A percentile compares a stretch with the other conserved stretches of the same genome.
These are phyloP conservation scores for Olyra latifolia DNA, from an alignment of 176 grass and related monocot genomes.

Conservation along the genomic window DNA sequence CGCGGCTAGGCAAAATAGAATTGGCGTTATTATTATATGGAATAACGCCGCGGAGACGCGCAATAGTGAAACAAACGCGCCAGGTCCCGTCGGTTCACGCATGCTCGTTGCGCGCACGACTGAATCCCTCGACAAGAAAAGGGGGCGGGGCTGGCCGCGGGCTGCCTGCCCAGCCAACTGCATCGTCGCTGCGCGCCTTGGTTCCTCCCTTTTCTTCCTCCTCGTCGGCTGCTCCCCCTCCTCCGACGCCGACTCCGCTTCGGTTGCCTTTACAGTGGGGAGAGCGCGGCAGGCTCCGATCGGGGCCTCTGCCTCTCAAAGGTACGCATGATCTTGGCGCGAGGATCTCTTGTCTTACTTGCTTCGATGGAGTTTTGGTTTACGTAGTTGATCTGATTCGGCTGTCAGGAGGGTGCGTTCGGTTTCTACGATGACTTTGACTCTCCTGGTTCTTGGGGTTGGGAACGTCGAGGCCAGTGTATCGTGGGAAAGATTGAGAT, in stretches of 20 bases:
- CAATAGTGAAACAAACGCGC: conserved; percentile 17
- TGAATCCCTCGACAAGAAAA: background rate
- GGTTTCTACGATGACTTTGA: background rate
- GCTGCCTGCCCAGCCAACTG: background rate
- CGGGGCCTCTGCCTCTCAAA: conserved; percentile 10
- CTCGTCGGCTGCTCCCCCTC: background rate
- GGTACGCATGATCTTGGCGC: conserved; percentile 31
- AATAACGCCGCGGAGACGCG: conserved; percentile 16
- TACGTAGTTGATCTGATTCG: conserved; percentile 3
- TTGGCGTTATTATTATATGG: no score
- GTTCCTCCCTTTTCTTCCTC: background rate
- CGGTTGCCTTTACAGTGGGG: background rate
- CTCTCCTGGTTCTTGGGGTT: background rate
- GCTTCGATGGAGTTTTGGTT: background rate
- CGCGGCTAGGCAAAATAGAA: no score
- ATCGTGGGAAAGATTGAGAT: background rate
- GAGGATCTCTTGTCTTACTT: background rate
- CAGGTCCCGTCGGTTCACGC: background rate
- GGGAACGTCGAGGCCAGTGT: background rate
- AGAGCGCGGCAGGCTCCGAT: conserved; percentile 4
- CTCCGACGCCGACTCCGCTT: background rate
- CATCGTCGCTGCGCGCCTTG: background rate
- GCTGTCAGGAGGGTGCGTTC: background rate
- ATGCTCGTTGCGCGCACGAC: conserved; percentile 37
- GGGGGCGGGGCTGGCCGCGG: background rate